Base-by-base conservation (phyloP, 208 protist genomes). In the Histomonas meleagridis region DNA sequence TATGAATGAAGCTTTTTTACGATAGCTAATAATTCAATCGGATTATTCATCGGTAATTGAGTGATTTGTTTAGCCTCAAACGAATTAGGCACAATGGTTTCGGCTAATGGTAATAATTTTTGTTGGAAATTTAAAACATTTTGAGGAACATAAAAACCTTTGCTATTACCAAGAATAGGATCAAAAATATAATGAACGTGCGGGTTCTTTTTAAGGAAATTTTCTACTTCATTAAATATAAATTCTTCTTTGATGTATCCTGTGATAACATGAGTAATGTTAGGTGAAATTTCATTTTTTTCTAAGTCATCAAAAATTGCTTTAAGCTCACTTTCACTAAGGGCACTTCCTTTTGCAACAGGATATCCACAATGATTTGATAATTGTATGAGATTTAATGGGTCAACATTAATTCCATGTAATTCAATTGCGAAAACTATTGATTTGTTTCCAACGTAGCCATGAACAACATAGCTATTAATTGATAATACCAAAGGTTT, bases 371-470 rank as follows among this genome's bases (percentile, higher is more conserved):
- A 69, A 26, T 91, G 35, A 12, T 35, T 91, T 32, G 86, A 91
- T 32, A 91, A 91, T 65, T 91, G 53, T 21, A 91, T 53, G n/a
- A 53, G 62, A 91, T 91, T 91, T 35, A 91, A n/a, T 28, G 86
- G 86, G 46, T 65, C 49, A 35, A 35, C 46, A 62, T 91, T 53
- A 91, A 69, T 51, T 51, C 86, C 86, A 18, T 69, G 62, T 0
- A 65, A 28, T 70, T 91, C 53, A 38, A 91, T n/a, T 9, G 86
- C 12, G 28, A 69, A 62, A 35, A 91, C 86, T n/a, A 53, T 53
- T 7, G 86, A 60, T 69, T 43, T 62, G 38, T 91, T 91, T 18
- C 86, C 86, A 69, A 35, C 53, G 21, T 43, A n/a, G 0, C 86
- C 86, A 62, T 91, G 55, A 18, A 60, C 53, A 38, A 91, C 53